A percentile compares a stretch with the other conserved stretches of the same genome.
Evolutionary conservation across 345 rosid genomes (phyloP).

Genomic region (Eucalyptus grandis): DNA sequence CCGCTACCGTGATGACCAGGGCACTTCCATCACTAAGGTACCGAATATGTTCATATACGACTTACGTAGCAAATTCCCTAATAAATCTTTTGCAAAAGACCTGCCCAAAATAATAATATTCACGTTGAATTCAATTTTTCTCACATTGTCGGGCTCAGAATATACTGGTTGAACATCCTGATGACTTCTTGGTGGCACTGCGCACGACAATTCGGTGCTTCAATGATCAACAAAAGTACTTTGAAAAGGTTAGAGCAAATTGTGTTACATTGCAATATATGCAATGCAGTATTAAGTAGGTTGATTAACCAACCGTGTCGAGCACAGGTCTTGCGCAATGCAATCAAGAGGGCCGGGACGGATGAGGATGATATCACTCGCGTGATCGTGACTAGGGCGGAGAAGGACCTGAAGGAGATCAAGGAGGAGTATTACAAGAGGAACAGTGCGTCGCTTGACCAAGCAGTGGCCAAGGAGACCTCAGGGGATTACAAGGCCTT

Average conservation of each 20-base stretch:
- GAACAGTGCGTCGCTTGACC: constrained; percentile 39
- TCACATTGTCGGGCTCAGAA: background rate
- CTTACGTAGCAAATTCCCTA: background rate
- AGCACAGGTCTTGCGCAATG: constrained; percentile 39
- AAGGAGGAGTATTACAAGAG: constrained; percentile 44
- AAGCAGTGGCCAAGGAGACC: constrained; percentile 44
- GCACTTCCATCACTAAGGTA: constrained; percentile 45
- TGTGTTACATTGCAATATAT: background rate
- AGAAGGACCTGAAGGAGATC: constrained; percentile 42
- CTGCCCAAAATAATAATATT: background rate
- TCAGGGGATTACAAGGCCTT: constrained; percentile 43
- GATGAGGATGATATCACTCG: constrained; percentile 83
- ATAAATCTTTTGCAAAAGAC: background rate
- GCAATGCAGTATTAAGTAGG: background rate
- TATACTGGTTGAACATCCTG: background rate
- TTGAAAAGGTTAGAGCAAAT: constrained; percentile 30
- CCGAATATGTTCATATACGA: background rate
- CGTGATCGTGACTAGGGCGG: constrained; percentile 60
- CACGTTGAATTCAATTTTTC: background rate
- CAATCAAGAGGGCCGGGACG: constrained; percentile 62
- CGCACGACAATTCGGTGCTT: constrained; percentile 34
- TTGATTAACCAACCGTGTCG: background rate
- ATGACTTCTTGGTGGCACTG: constrained; percentile 4
- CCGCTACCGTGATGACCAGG: constrained; percentile 30
- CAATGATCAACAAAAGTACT: constrained; percentile 30